Conservation (phyloP, 495 filamentous ascomycete species). For the Gamarada debralockiae region DNA sequence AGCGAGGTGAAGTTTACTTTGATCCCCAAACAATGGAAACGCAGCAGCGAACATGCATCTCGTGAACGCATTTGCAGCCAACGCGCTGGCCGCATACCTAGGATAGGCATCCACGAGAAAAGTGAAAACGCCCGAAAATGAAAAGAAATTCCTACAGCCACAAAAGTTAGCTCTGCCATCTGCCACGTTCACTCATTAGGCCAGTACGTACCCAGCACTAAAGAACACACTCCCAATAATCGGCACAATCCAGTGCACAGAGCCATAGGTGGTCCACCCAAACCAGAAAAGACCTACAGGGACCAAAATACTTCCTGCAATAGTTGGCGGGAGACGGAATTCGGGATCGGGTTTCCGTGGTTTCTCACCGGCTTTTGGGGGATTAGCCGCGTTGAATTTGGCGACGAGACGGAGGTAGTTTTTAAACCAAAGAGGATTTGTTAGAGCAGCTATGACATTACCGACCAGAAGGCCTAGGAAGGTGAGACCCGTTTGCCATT, state of each 20-base stretch:
- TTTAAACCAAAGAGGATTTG: neutral
- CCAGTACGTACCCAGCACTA: constrained; percentile 31
- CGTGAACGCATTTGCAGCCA: constrained; percentile 9
- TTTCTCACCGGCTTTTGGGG: neutral
- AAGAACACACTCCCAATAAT: constrained; percentile 46
- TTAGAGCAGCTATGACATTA: neutral
- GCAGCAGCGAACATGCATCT: constrained; percentile 26
- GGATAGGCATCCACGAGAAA: constrained; percentile 91
- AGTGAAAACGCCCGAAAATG: constrained; percentile 88
- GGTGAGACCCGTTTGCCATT: neutral
- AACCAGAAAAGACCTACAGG: constrained; percentile 84
- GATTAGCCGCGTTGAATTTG: constrained; percentile 31
- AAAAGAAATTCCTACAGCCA: constrained; percentile 40
- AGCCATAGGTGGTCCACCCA: constrained; percentile 59
- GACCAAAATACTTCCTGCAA: constrained; percentile 68
- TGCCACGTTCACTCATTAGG: neutral
- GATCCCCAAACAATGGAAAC: constrained; percentile 43
- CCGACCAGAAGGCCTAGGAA: constrained; percentile 40
- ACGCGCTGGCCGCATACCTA: constrained; percentile 74
- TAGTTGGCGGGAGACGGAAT: constrained; percentile 77
- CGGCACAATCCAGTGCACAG: constrained; percentile 50
- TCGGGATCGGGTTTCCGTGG: constrained; percentile 67
- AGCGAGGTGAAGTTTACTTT: constrained; percentile 24
- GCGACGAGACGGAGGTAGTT: constrained; percentile 7
- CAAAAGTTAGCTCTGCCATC: neutral